Evolutionary conservation across 495 filamentous ascomycete species (phyloP).

Genomic region (Penicillium steckii): DNA sequence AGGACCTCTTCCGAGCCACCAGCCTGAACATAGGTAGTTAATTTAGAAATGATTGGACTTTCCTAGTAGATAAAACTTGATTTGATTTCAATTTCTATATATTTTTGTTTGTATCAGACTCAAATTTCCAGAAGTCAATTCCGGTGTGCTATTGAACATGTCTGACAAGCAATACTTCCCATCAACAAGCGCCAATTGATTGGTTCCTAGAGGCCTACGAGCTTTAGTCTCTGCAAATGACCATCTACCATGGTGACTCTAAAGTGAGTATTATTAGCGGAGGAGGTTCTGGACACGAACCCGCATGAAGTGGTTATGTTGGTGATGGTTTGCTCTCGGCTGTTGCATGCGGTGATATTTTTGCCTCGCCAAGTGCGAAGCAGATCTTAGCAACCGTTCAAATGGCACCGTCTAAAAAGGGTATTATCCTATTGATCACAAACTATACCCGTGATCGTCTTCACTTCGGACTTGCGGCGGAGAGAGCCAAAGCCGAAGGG

Average conservation of each 20-base stretch:
- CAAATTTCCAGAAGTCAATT: background rate
- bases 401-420: slow-evolving; percentile 4
- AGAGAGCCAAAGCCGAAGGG: slow-evolving; percentile 2
- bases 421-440: slow-evolving; percentile 6
- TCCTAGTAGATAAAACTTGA: background rate
- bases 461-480: slow-evolving; percentile 5
- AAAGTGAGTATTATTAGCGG: slow-evolving; percentile 7
- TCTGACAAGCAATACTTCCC: slow-evolving; percentile 14
- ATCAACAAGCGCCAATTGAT: slow-evolving; percentile 13
- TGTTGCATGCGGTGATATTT: slow-evolving; percentile 8
- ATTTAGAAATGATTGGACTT: background rate
- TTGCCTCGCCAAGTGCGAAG: slow-evolving; percentile 5
- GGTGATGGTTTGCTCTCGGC: slow-evolving; percentile 4
- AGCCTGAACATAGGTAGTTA: background rate
- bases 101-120: background rate
- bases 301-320: slow-evolving; percentile 8
- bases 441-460: slow-evolving; percentile 8
- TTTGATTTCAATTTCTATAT: background rate
- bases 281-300: slow-evolving; percentile 6
- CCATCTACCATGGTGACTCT: slow-evolving; percentile 9
- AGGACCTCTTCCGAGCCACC: background rate
- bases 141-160: slow-evolving; percentile 1
- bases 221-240: slow-evolving; percentile 10
- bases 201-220: slow-evolving; percentile 9
- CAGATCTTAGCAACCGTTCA: slow-evolving; percentile 3